These are phyloP conservation scores for Platanthera guangdongensis DNA, from an alignment of 106 monocot genomes.

Conservation along the genomic window DNA sequence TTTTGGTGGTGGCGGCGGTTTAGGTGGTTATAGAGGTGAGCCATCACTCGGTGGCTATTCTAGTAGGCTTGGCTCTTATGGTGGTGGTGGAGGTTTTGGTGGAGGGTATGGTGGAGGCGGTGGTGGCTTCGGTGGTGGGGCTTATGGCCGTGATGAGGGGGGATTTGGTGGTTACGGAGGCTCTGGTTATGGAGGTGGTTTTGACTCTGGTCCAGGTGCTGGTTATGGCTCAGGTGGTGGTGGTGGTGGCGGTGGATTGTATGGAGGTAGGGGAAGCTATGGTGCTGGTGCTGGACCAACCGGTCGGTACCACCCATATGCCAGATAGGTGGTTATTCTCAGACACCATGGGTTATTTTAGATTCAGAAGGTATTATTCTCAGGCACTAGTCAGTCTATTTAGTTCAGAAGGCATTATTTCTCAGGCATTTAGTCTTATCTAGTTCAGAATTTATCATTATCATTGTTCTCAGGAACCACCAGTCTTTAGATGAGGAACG, in stretches of 20 bases:
- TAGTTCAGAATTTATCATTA: background rate
- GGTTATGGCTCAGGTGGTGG: slow-evolving; percentile 37
- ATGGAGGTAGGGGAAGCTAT: slow-evolving; percentile 64
- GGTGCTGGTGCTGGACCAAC: slow-evolving; percentile 32
- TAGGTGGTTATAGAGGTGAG: slow-evolving; percentile 58
- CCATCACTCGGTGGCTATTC: slow-evolving; percentile 58
- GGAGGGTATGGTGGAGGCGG: slow-evolving; percentile 23
- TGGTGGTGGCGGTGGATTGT: slow-evolving; percentile 30
- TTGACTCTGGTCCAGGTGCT: slow-evolving; percentile 60
- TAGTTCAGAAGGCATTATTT: background rate
- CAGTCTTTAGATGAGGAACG: slow-evolving; percentile 1
- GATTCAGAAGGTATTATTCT: background rate
- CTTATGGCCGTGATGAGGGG: slow-evolving; percentile 39
- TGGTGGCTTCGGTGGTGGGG: slow-evolving; percentile 19
- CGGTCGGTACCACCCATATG: slow-evolving; percentile 81
- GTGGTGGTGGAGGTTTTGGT: slow-evolving; percentile 36
- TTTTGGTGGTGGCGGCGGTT: slow-evolving; percentile 30
- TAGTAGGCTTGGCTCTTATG: slow-evolving; percentile 46
- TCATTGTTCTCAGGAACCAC: background rate
- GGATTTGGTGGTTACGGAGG: slow-evolving; percentile 51
- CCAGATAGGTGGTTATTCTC: slow-evolving; percentile 30
- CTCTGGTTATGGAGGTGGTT: slow-evolving; percentile 65
- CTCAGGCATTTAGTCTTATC: background rate
- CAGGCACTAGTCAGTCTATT: slow-evolving; percentile 1
- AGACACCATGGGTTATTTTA: background rate